Evolutionary conservation across 257 asterid species (phyloP), one percentile per base, ranked within the genome.

Genomic region (Linaria vulgaris): DNA sequence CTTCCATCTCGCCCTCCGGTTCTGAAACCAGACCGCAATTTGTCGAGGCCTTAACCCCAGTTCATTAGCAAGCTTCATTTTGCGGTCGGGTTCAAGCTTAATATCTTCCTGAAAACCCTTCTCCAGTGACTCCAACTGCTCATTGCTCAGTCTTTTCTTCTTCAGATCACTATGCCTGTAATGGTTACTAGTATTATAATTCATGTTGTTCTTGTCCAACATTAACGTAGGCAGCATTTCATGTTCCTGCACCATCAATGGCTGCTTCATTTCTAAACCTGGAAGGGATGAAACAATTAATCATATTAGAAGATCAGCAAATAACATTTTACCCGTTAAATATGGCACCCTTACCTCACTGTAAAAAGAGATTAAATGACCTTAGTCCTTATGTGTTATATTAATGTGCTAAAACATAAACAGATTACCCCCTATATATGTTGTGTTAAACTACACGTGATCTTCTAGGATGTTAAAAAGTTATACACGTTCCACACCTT

Each of bases 1-100:
- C 88, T 92, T 92, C 95, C 97, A 92, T 73, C 99, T 78, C 2
- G 99, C 99, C 13, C 99, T 97, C 74, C 99, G 96, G 90, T 92
- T 92, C 78, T 92, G 99, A 80, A 92, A 92, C 99, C 99, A 92
- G 53, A 92, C 91, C 16, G 99, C 99, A 83, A 92, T 97, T 88
- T 92, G 99, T 64, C 99, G 62, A 25, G 97, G 97, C 94, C 83
- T 97, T 76, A 92, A 69, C 31, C 94, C 94, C 48, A 92, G 91
- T 82, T 83, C 81, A 85, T 79, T 85, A 57, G 99, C 99, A 59
- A 92, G 94, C 79, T 90, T 84, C 3, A 84, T 77, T 71, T 92
- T 92, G 30, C 90, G 90, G 53, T 92, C 96, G 6, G 99, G 97
- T 83, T 92, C 99, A 82, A 92, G 90, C 79, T 92, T 92, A 91